These are phyloP conservation scores for Microdochium trichocladiopsis DNA, from an alignment of 2,329 filamentous ascomycete genomes.

Conservation along the genomic window DNA sequence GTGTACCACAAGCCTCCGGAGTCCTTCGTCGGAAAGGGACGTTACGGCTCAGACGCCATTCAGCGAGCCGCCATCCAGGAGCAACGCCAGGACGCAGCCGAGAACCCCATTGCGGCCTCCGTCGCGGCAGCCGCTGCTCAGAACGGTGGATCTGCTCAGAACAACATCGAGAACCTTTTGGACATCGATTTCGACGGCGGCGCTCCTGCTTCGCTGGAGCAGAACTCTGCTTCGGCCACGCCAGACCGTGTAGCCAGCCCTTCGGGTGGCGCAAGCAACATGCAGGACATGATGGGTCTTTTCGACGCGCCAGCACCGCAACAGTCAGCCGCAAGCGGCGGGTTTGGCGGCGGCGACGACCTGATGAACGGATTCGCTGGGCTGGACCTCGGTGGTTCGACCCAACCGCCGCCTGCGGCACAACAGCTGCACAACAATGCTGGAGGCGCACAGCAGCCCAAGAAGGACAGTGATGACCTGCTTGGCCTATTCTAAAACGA, in stretches of 20 bases:
- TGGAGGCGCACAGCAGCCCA: slow-evolving; percentile 25
- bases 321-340: slow-evolving; percentile 32
- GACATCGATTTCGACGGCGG: slow-evolving; percentile 96
- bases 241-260: slow-evolving; percentile 65
- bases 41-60: slow-evolving; percentile 88
- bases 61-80: slow-evolving; percentile 96
- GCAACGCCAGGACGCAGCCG: slow-evolving; percentile 82
- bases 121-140: slow-evolving; percentile 64
- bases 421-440: slow-evolving; percentile 43
- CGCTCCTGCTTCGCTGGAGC: slow-evolving; percentile 78
- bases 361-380: slow-evolving; percentile 84
- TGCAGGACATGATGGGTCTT: slow-evolving; percentile 62
- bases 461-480: slow-evolving; percentile 56
- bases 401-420: slow-evolving; percentile 57
- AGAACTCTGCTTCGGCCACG: slow-evolving; percentile 46
- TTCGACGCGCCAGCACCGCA: slow-evolving; percentile 60
- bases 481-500: slow-evolving; percentile 43
- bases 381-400: slow-evolving; percentile 63
- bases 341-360: slow-evolving; percentile 66
- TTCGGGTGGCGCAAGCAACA: slow-evolving; percentile 36
- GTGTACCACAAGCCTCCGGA: slow-evolving; percentile 98
- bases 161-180: slow-evolving; percentile 86
- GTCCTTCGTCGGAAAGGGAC: slow-evolving; percentile 94
- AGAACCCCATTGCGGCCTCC: slow-evolving; percentile 88
- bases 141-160: slow-evolving; percentile 50